Evolutionary conservation across 495 filamentous ascomycete genomes (phyloP), one percentile per base, ranked within the genome.

Genomic region (Xylaria grammica): DNA sequence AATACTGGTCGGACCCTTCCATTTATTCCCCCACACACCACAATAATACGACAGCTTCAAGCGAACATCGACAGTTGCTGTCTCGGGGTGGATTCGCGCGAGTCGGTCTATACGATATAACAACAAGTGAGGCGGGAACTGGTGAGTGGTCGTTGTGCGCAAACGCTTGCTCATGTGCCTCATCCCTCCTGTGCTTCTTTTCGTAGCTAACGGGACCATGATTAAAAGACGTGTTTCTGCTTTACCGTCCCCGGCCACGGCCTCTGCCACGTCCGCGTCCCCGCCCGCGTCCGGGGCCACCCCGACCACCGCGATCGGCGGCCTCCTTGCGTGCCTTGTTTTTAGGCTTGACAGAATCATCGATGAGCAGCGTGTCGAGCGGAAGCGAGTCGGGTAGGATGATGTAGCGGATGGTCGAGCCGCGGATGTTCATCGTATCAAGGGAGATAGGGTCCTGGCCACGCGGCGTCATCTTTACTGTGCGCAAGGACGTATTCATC

Each of bases 301-400:
- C 84, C 17, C 88, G 81, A 24, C 81, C 79, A 24, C 89, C 89
- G 57, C 87, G 79, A 68, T 91, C 90, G 30, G 87, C 83, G 8
- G 67, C 80, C 79, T 99, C 96, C 84, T 99, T 99, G 72, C 95
- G 83, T 30, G 95, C 94, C 87, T 98, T 98, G 79, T 99, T 98
- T 88, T 98, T 98, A 53, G 95, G 94, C 81, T 99, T 99, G 34
- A 94, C 92, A 57, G 92, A 88, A 76, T 99, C 95, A 71, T 99
- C 95, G 62, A 99, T 92, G 15, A 99, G 82, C 34, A 99, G 85
- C 15, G 94, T 96, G 74, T 99, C 95, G 49, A 99, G 85, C 19
- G 94, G 95, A 60, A 99, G 85, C 51, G 90, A 94, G 78, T 99
- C 95, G 32, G 95, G 95, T 4, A 98, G 88, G 72, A 97, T 95